These are phyloP conservation scores for Pharnaceum exiguum DNA, from an alignment of 148 eudicot genomes.

Conservation along the genomic window DNA sequence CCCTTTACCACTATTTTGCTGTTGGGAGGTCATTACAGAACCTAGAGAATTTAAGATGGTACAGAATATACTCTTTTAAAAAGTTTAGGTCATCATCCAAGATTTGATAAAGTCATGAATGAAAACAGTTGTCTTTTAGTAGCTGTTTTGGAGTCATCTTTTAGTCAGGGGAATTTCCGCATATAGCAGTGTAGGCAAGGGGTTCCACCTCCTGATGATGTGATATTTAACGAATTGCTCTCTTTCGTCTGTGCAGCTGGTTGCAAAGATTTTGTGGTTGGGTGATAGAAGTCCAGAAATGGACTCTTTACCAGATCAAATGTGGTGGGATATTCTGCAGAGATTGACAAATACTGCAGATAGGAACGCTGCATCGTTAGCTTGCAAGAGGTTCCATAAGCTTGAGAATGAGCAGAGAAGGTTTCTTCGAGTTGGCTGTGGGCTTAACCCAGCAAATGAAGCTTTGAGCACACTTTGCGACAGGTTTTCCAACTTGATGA, in stretches of 20 bases:
- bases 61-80: too few relatives aligned
- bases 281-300: conserved; percentile 21
- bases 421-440: conserved; percentile 74
- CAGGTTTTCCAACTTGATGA: conserved; percentile 69
- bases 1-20: too few relatives aligned
- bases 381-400: conserved; percentile 59
- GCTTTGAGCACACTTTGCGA: conserved; percentile 56
- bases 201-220: too few relatives aligned
- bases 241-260: conserved; percentile 14
- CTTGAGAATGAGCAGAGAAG: conserved; percentile 68
- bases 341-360: conserved; percentile 45
- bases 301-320: conserved; percentile 69
- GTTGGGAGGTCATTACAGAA: too few relatives aligned
- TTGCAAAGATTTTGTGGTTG: neutral
- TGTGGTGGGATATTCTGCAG: conserved; percentile 57
- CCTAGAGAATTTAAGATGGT: too few relatives aligned
- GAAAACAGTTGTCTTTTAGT: too few relatives aligned
- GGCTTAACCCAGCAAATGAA: conserved; percentile 74
- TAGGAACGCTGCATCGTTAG: conserved; percentile 59
- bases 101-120: too few relatives aligned
- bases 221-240: neutral
- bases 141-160: too few relatives aligned
- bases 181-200: too few relatives aligned
- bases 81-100: too few relatives aligned
- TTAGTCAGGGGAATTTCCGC: too few relatives aligned